Evolutionary conservation across 257 asterid genomes (phyloP), one percentile per base, ranked within the genome.

Genomic region (Solanum etuberosum): DNA sequence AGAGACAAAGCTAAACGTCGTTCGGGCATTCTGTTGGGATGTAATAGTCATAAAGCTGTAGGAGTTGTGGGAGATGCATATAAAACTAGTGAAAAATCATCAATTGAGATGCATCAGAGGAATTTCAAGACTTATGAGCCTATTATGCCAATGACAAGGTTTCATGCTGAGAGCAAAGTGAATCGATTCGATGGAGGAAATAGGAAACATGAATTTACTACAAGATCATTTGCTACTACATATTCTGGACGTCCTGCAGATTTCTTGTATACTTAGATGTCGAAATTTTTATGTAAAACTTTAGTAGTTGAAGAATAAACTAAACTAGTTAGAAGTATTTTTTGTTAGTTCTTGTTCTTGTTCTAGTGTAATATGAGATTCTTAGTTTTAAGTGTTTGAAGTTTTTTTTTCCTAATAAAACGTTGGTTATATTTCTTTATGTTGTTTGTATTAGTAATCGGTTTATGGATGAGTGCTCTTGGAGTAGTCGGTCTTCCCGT

Each of bases 41-140:
- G 99, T 84, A 91, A 88, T 88, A 93, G 89, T 85, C 91, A 95
- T 42, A 94, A 93, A 88, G 96, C 97, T 31, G 95, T 95, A 25
- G 90, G 91, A 31, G 92, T 96, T 51, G 97, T 93, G 1, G 97
- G 90, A 61, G 94, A 92, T 85, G 95, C 91, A n/a, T 89, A 93
- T 43, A 87, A 86, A 87, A 9, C 86, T 80, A 87, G 83, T 37
- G 92, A 91, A 23, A 91, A 89, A 78, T 63, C 74, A 76, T 37
- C 59, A 61, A 68, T 88, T 34, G 88, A 59, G 78, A 59, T 48
- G 59, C 63, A 85, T 13, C 89, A 90, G 63, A 81, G 88, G 65
- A 88, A 86, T 27, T 88, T 87, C 35, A 86, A 42, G 65, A 27
- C 5, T 73, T 11, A 88, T 2, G 94, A 89, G 42, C 83, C 92